phyloP scores from a whole-genome alignment of 2,329 filamentous ascomycete species.

The Verruconis gallopava region DNA sequence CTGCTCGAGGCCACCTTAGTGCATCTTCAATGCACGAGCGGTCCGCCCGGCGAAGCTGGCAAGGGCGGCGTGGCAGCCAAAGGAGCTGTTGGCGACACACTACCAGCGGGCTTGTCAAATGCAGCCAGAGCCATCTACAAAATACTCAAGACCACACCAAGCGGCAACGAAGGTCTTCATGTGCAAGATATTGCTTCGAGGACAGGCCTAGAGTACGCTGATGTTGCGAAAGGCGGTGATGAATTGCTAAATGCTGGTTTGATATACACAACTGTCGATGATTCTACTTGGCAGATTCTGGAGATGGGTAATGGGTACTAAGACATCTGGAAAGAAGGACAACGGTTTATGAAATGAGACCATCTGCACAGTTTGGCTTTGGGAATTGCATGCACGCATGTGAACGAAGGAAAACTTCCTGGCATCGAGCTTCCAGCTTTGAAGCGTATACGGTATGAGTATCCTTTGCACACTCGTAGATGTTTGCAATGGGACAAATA shows the following conservation, averaged over 20 bases:
- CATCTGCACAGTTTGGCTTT: too few relatives aligned
- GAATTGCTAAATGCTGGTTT: conserved; percentile 61
- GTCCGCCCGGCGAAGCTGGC: conserved; percentile 39
- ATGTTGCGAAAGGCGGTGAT: conserved; percentile 66
- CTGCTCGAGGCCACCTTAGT: conserved; percentile 80
- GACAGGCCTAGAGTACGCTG: conserved; percentile 51
- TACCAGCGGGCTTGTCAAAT: conserved; percentile 35
- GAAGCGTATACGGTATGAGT: too few relatives aligned
- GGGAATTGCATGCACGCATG: too few relatives aligned
- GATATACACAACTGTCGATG: conserved; percentile 86
- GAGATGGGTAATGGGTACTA: conserved; percentile 41
- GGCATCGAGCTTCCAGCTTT: too few relatives aligned
- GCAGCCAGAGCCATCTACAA: conserved; percentile 58
- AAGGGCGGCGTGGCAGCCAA: conserved; percentile 19
- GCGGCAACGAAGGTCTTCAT: conserved; percentile 73
- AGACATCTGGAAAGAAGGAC: too few relatives aligned
- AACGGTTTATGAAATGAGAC: too few relatives aligned
- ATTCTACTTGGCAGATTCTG: conserved; percentile 80
- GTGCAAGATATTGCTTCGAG: conserved; percentile 60
- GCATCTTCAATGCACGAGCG: conserved; percentile 71
- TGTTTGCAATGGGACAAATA: too few relatives aligned
- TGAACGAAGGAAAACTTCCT: too few relatives aligned
- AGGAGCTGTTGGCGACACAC: conserved; percentile 20
- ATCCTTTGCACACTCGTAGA: too few relatives aligned
- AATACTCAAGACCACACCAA: conserved; percentile 51